phyloP scores from a whole-genome alignment of 306 rosid species.

The Cucurbita moschata region DNA sequence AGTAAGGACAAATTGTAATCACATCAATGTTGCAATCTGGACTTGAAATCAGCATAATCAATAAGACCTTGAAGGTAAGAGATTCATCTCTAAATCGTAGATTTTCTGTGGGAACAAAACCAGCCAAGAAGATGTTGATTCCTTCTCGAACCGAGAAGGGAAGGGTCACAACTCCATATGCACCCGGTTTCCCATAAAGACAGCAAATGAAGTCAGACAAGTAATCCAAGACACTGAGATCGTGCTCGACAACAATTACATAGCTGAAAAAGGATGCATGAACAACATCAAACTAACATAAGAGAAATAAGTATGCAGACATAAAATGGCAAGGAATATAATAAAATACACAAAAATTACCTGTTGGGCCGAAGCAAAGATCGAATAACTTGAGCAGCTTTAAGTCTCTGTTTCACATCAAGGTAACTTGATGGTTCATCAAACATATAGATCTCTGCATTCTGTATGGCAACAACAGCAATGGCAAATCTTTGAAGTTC shows the following conservation, averaged over 20 bases:
- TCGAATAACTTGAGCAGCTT: conserved; percentile 88
- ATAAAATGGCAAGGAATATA: not conserved
- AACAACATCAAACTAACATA: not conserved
- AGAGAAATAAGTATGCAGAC: not conserved
- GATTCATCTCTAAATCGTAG: conserved; percentile 85
- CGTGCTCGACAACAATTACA: conserved; percentile 98
- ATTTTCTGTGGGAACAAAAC: conserved; percentile 97
- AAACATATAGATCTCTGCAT: conserved; percentile 94
- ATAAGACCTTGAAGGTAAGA: conserved; percentile 82
- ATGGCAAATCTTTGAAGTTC: conserved; percentile 98
- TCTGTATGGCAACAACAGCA: conserved; percentile 90
- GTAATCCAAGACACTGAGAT: conserved; percentile 95
- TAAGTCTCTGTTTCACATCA: conserved; percentile 92
- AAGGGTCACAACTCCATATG: conserved; percentile 96
- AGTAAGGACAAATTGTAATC: not conserved
- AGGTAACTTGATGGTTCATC: conserved; percentile 98
- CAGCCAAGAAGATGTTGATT: conserved; percentile 93
- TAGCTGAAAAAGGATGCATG: conserved; percentile 43
- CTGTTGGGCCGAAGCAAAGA: conserved; percentile 85
- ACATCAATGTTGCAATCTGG: conserved; percentile 2
- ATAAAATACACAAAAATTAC: conserved; percentile 16
- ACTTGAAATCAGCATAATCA: not conserved
- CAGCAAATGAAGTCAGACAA: conserved; percentile 98
- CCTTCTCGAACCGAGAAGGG: conserved; percentile 99
- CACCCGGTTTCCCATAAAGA: conserved; percentile 96